phyloP scores from a whole-genome alignment of 805 yeast species.

The Candida hungchunana region DNA sequence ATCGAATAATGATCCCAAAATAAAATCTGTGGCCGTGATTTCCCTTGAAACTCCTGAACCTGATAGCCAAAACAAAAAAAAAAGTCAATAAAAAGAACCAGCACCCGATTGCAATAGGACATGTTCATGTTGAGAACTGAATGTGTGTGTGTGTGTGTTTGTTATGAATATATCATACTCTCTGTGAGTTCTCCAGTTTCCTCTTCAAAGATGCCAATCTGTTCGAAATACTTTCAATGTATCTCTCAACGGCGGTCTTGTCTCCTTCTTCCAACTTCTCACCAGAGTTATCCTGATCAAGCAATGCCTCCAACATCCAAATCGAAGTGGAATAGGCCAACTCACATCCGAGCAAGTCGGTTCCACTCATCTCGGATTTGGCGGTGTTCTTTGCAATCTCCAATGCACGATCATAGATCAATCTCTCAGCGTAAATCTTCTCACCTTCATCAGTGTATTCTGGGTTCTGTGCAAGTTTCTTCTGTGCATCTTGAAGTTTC shows the following conservation, averaged over 20 bases:
- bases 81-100: no score
- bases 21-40: no score
- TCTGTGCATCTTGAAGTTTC: conserved; percentile 48
- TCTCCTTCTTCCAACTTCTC: conserved; percentile 67
- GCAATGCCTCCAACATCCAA: conserved; percentile 91
- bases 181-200: conserved; percentile 37
- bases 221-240: conserved; percentile 77
- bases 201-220: conserved; percentile 67
- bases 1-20: no score
- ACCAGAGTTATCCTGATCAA: conserved; percentile 40
- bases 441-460: conserved; percentile 12
- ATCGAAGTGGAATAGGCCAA: conserved; percentile 84
- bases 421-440: conserved; percentile 66
- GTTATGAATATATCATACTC: conserved; percentile 1
- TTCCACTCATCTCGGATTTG: conserved; percentile 70
- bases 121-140: no score
- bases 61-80: neutral
- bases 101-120: no score
- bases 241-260: conserved; percentile 67
- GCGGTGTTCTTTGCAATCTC: conserved; percentile 94
- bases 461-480: conserved; percentile 23
- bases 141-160: neutral
- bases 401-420: conserved; percentile 88
- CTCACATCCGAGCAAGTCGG: conserved; percentile 72
- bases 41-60: no score